phyloP scores from a whole-genome alignment of 73 alveolate species.

The Uronychia binucleata region DNA sequence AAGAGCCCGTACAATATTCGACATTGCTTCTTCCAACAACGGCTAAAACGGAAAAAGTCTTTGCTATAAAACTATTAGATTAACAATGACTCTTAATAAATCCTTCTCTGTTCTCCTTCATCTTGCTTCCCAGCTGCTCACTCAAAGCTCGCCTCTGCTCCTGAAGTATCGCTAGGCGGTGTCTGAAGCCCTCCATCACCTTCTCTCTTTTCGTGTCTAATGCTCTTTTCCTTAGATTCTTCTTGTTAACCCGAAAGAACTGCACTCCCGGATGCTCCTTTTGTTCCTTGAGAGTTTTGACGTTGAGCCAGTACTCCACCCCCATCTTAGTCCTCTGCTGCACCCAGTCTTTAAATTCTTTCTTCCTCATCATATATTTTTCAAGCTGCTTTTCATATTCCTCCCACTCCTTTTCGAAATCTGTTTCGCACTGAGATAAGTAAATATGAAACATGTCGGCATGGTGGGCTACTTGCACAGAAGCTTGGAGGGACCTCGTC shows the following conservation, averaged over 20 bases:
- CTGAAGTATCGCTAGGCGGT: neutral
- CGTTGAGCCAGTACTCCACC: slow-evolving; percentile 8
- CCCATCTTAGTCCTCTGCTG: slow-evolving; percentile 3
- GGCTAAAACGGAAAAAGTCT: neutral
- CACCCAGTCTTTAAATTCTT: slow-evolving; percentile 19
- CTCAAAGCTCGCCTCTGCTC: neutral
- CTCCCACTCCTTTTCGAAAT: slow-evolving; percentile 20
- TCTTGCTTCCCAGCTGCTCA: neutral
- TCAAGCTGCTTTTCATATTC: slow-evolving; percentile 24
- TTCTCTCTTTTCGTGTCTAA: slow-evolving; percentile 5
- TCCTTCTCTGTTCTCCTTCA: neutral
- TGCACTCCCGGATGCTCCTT: slow-evolving; percentile 20
- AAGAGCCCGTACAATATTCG: neutral
- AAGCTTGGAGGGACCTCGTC: neutral
- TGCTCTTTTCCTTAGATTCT: slow-evolving; percentile 7
- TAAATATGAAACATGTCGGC: neutral
- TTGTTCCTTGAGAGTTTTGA: slow-evolving; percentile 4
- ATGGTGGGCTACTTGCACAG: neutral
- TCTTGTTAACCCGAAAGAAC: neutral
- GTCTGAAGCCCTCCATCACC: neutral
- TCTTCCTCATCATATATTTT: slow-evolving; percentile 4
- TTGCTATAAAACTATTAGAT: neutral
- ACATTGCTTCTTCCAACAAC: neutral
- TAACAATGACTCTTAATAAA: neutral
- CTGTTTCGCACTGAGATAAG: neutral